Evolutionary conservation across 495 filamentous ascomycete species (phyloP), one percentile per base, ranked within the genome.

Genomic region (Aspergillus egyptiacus): DNA sequence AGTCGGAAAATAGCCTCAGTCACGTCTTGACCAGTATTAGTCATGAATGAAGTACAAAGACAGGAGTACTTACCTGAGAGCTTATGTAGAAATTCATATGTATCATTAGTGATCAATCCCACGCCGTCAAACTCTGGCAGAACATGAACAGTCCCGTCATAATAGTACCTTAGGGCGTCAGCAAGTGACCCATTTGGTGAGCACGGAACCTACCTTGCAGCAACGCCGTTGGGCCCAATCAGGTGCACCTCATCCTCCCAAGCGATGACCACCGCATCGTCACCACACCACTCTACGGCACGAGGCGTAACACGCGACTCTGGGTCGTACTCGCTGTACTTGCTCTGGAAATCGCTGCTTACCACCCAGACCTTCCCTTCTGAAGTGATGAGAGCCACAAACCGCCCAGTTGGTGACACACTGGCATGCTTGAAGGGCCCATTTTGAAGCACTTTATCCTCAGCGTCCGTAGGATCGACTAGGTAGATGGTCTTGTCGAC

Each of bases 171-270:
- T 38, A 3, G 8, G 22, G 28, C 20, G 22, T 69, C 46, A 66
- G 51, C 28, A 11, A 6, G 5, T 15, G 3, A 31, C 5, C 25
- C 30, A 18, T 6, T 7, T 22, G 30, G 2, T 18, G 10, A 15
- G 34, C 47, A 27, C 19, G 19, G 5, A 43, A 39, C 69, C 55
- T 63, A 80, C 76, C 80, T 82, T 27, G 89, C 78, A 32, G 87
- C 77, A 9, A 84, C 80, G 31, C 87, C 89, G 39, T 82, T 84
- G 0, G 89, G 89, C 1, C 90, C 91, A 46, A 97, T 85, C 35
- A 98, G 76, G 61, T 96, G 93, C n/a, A 97, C 83, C 58, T 98
- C 93, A 67, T 98, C 93, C 57, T 96, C 93, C 93, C 93, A 98
- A 11, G 89, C 89, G 50, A 97, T 80, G 36, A 95, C 82, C 7